Evolutionary conservation across 768 basidiomycete genomes (phyloP), one percentile per base, ranked within the genome.

Genomic region (Auriscalpium microsporum): DNA sequence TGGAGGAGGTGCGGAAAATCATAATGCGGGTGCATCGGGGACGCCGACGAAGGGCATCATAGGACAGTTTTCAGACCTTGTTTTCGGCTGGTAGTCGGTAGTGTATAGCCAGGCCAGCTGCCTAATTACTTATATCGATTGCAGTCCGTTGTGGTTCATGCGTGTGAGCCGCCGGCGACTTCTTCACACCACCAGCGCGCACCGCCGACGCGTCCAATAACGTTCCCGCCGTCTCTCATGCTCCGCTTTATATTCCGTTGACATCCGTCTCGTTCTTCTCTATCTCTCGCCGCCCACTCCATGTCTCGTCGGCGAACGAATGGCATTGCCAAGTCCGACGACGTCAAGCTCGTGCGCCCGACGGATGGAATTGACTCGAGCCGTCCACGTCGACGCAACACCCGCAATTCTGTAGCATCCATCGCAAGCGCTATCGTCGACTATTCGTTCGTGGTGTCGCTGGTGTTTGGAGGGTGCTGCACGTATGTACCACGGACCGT

Each of bases 401-500:
- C 9, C 49, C 37, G n/a, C 11, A 58, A 11, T 14, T 50, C 40
- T 23, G 57, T 19, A 17, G 23, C 50, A 14, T 52, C 52, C 2
- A 56, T 68, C 8, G 63, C 65, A 10, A 53, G 59, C n/a, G 67
- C 65, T 10, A 51, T 71, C 36, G n/a, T 71, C 1, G 70, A 72
- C 62, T 75, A 72, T 63, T 61, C 68, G 1, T 56, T 73, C 51
- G 74, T 81, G 19, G 65, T 88, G 19, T 73, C 76, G 1, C 74
- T 87, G 60, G 82, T 92, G 5, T 78, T 91, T 60, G 90, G 90
- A 21, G 90, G 90, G 17, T 93, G 90, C 64, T 93, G 90, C 78
- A 75, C 83, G 85, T 86, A 69, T 53, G 83, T 78, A 50, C 53
- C 46, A n/a, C 7, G 13, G 16, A 3, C 28, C 48, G 42, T 48